These are phyloP conservation scores for Penicillium sp. DNA, from an alignment of 2,329 filamentous ascomycete genomes.

Conservation along the genomic window DNA sequence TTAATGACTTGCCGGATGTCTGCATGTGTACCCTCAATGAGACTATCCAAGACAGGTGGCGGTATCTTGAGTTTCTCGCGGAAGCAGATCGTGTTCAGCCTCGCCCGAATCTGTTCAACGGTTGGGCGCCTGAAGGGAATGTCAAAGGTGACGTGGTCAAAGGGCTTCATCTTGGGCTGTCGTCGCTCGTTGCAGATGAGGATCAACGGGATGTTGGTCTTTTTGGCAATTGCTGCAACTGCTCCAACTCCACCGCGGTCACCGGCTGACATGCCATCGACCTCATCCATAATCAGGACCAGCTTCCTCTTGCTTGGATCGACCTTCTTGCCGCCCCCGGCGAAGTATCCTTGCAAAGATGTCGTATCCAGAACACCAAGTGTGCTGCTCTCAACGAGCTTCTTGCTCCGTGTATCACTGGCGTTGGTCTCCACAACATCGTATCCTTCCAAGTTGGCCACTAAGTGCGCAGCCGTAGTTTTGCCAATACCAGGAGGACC, in stretches of 20 bases:
- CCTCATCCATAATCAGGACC: slow-evolving; percentile 96
- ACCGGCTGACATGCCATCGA: slow-evolving; percentile 97
- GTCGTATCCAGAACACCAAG: slow-evolving; percentile 89
- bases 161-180: slow-evolving; percentile 96
- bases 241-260: slow-evolving; percentile 94
- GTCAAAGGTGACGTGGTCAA: slow-evolving; percentile 80
- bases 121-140: slow-evolving; percentile 85
- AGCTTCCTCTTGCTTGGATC: slow-evolving; percentile 84
- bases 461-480: slow-evolving; percentile 91
- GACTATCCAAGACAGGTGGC: slow-evolving; percentile 74
- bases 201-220: slow-evolving; percentile 90
- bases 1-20: slow-evolving; percentile 98
- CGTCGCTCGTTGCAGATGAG: slow-evolving; percentile 95
- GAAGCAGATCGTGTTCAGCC: slow-evolving; percentile 92
- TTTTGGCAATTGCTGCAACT: slow-evolving; percentile 89
- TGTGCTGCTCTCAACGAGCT: slow-evolving; percentile 83
- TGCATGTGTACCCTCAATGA: slow-evolving; percentile 92
- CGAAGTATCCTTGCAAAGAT: slow-evolving; percentile 85
- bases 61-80: slow-evolving; percentile 86
- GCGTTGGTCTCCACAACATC: slow-evolving; percentile 94
- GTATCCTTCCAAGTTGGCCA: slow-evolving; percentile 87
- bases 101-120: slow-evolving; percentile 81
- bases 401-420: slow-evolving; percentile 93
- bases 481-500: slow-evolving; percentile 96
- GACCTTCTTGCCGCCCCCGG: slow-evolving; percentile 73